Base-by-base conservation (phyloP, 805 yeast species). In the Candida manassasensis region DNA sequence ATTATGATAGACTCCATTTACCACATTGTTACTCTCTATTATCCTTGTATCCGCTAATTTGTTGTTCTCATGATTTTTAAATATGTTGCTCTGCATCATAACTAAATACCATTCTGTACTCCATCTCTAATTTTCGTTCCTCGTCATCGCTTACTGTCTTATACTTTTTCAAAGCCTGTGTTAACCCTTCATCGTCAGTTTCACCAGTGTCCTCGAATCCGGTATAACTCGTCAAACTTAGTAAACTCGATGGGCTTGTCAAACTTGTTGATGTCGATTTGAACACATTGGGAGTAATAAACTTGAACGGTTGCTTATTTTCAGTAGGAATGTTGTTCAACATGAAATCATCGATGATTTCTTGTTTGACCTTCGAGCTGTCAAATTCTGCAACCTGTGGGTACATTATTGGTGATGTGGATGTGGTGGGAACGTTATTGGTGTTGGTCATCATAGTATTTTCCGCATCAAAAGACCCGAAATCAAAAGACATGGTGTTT, bases 281-380 rank as follows among this genome's bases (percentile, higher is more conserved):
- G 35, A 40, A 39, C 6, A 38, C 27, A 14, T 42, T 29, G 11
- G 50, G 43, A 21, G 40, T 39, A n/a, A 41, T 34, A 35, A 39
- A 45, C 19, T 37, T 27, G 28, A 26, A 27, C 15, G 29, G 29
- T 5, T 14, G 37, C 6, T 27, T 34, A 39, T 21, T 38, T 11
- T 36, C 31, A 10, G 51, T 48, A 12, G 63, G 65, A 25, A 63
- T 60, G 38, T 63, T 63, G 47, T 63, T 63, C 43, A 63, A 47
- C 35, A 51, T 40, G 37, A 63, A 63, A 40, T 63, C 69, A 37
- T 61, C 62, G 35, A 63, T 60, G 38, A 62, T 63, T 40, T 63
- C 69, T 40, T 63, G 67, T 38, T 62, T 63, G 44, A 63, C 55
- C 35, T 55, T 50, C 21, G 42, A 29, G 35, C 40, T 50, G 31